Percentiles rank a stretch among this genome's conserved stretches.
Conservation (phyloP, 164 flowering plant species). For the Paratinospora sagittata region DNA sequence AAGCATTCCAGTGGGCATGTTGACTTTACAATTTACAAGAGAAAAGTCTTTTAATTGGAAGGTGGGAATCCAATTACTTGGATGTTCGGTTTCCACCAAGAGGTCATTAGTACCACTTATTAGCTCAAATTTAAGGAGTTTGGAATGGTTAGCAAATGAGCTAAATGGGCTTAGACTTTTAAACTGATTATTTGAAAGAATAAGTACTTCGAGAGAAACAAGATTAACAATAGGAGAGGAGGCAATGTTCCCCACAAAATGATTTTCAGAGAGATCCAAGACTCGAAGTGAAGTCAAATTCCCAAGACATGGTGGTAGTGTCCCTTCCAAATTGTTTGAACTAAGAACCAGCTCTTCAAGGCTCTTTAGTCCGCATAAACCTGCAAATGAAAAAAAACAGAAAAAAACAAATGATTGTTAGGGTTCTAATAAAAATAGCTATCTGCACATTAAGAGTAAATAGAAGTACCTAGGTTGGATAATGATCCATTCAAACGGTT, state of each 20-base stretch:
- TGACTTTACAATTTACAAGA: not conserved
- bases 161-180: too few relatives aligned
- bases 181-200: not conserved
- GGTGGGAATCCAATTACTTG: too few relatives aligned
- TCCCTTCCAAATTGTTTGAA: not conserved
- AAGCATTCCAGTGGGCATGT: not conserved
- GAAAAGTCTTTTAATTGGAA: too few relatives aligned
- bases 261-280: slow-evolving; percentile 16
- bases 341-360: slow-evolving; percentile 19
- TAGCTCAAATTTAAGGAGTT: too few relatives aligned
- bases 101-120: too few relatives aligned
- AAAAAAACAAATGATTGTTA: too few relatives aligned
- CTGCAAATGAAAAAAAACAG: not conserved
- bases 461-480: too few relatives aligned
- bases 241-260: slow-evolving; percentile 3
- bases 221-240: slow-evolving; percentile 2
- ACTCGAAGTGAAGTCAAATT: slow-evolving; percentile 17
- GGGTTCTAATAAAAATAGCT: too few relatives aligned
- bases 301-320: slow-evolving; percentile 16
- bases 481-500: too few relatives aligned
- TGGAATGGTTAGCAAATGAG: too few relatives aligned
- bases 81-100: too few relatives aligned
- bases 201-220: not conserved
- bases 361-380: slow-evolving; percentile 11
- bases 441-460: too few relatives aligned